Base-by-base conservation (phyloP, 139 green algal species). In the Raphidocelis subcapitata region DNA sequence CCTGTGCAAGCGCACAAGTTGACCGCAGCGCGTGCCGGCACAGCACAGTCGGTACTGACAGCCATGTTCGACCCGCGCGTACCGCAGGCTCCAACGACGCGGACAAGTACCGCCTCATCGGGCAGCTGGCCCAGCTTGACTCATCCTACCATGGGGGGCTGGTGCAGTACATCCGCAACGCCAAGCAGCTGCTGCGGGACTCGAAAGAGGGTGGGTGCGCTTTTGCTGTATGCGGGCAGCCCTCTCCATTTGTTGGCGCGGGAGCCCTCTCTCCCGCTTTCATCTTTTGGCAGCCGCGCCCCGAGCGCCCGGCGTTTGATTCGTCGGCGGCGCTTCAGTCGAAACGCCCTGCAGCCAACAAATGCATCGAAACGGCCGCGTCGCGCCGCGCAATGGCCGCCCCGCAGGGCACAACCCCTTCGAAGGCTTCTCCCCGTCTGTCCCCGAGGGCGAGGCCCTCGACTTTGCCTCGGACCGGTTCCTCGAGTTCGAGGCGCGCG, bases 321-420 rank as follows among this genome's bases (percentile, higher is more conserved):
- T n/a, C n/a, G n/a, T n/a, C n/a, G 20, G 49, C 49, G 49, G 49
- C 18, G 49, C 18, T 16, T 57, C 49, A 57, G 49, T n/a, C 18
- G 49, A 57, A 57, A 20, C 18, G 49, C 18, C 18, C 18, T 16
- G 49, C 18, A 20, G 20, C 18, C 18, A 20, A 20, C 18, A 57
- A 20, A 18, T 57, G 49, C 18, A 20, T 16, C 18, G 49, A 20
- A 57, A 20, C 18, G 65, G 47, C 49, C 49, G 18, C 32, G 67
- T 54, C 61, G 49, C 1, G 21, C 37, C 46, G 36, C 23, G 29
- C 5, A 32, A 52, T 70, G 56, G 31, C 35, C 5, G 4, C 70
- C n/a, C n/a, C 69, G 62, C 82, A 91, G 92, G 95, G 1, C 72
- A 76, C 28, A 99, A 99, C 83, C 84, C 94, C 0, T 97, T 98